phyloP scores from a whole-genome alignment of 345 rosid genomes.

The Pugionium dolabratum region DNA sequence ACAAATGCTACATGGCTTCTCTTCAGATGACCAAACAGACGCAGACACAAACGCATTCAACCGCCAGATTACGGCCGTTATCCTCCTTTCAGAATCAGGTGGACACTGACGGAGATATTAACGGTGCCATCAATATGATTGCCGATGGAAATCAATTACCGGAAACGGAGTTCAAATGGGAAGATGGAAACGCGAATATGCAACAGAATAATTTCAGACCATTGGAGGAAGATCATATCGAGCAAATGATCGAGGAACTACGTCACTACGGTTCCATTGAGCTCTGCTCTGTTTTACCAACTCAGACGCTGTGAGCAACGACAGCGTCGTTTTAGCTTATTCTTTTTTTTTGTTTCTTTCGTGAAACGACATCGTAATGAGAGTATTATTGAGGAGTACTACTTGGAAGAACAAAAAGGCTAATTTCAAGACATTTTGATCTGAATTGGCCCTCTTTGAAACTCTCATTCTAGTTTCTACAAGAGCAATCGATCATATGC shows the following conservation, averaged over 20 bases:
- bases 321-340: constrained; percentile 25
- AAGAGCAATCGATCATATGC: constrained; percentile 42
- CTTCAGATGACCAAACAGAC: constrained; percentile 70
- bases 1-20: constrained; percentile 93
- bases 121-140: constrained; percentile 24
- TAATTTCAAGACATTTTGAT: constrained; percentile 38
- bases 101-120: constrained; percentile 5
- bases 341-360: constrained; percentile 24
- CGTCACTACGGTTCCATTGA: constrained; percentile 83
- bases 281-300: constrained; percentile 55
- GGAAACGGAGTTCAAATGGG: constrained; percentile 54
- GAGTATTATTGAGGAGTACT: constrained; percentile 26
- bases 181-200: constrained; percentile 40
- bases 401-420: background rate
- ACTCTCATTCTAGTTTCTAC: constrained; percentile 32
- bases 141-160: constrained; percentile 7
- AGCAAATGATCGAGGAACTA: constrained; percentile 95
- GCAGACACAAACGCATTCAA: constrained; percentile 38
- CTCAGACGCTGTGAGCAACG: constrained; percentile 48
- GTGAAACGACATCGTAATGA: constrained; percentile 20
- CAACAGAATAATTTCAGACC: constrained; percentile 47
- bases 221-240: constrained; percentile 87
- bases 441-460: constrained; percentile 40
- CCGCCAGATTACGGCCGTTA: background rate
- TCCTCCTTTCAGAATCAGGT: background rate